A percentile compares a stretch with the other conserved stretches of the same genome.
phyloP scores from a whole-genome alignment of 768 basidiomycete species.

The Sporobolomyces phaffii region DNA sequence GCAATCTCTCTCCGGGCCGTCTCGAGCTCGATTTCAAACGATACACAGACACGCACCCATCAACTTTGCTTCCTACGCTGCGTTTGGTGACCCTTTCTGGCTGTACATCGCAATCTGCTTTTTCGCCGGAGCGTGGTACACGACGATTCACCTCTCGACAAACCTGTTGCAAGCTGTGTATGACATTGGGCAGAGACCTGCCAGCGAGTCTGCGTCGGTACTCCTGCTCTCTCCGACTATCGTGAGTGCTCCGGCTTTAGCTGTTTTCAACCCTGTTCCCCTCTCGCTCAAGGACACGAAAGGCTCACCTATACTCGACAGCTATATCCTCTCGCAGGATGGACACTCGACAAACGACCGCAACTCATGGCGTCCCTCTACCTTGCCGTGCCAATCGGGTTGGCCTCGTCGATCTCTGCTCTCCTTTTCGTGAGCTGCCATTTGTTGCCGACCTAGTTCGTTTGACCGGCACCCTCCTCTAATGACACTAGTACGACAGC shows the following conservation, averaged over 20 bases:
- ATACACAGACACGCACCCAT: not conserved
- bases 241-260: no score
- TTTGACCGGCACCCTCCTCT: no score
- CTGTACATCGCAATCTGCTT: conserved; percentile 28
- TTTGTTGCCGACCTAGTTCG: no score
- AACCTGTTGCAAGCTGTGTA: conserved; percentile 24
- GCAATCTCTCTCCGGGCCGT: not conserved
- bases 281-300: no score
- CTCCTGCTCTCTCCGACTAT: conserved; percentile 7
- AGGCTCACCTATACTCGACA: not conserved
- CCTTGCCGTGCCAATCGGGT: not conserved
- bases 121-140: conserved; percentile 37
- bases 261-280: no score
- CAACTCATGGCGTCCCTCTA: conserved; percentile 4
- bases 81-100: conserved; percentile 22
- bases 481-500: no score
- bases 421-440: not conserved
- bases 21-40: not conserved
- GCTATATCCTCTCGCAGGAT: conserved; percentile 28
- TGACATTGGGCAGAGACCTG: not conserved
- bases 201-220: conserved; percentile 8
- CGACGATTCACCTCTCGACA: conserved; percentile 29
- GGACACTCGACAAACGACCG: conserved; percentile 7
- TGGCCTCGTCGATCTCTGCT: not conserved
- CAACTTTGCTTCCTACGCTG: not conserved